A percentile compares a stretch with the other conserved stretches of the same genome.
These are phyloP conservation scores for Passiflora organensis DNA, from an alignment of 345 rosid genomes.

Conservation along the genomic window DNA sequence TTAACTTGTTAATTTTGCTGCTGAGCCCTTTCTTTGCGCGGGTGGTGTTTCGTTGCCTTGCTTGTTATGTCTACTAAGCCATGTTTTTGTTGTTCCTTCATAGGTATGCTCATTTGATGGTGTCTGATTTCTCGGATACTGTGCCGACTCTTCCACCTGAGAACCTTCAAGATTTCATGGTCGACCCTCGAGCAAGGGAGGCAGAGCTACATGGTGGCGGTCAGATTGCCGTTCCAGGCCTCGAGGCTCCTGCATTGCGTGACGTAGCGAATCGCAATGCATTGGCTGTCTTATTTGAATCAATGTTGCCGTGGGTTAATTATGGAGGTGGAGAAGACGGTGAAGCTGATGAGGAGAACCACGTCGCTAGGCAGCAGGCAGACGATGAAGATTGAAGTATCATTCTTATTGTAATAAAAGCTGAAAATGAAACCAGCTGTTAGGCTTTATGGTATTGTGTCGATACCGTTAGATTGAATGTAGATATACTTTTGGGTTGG, in stretches of 20 bases:
- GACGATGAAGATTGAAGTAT: slow-evolving; percentile 20
- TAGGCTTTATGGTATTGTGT: not conserved
- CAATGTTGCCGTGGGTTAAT: slow-evolving; percentile 74
- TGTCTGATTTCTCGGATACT: slow-evolving; percentile 71
- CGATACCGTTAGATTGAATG: not conserved
- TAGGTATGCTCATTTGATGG: slow-evolving; percentile 47
- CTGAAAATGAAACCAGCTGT: not conserved
- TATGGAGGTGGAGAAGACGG: slow-evolving; percentile 41
- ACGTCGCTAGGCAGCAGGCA: slow-evolving; percentile 33
- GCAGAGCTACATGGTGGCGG: slow-evolving; percentile 32
- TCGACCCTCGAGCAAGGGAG: slow-evolving; percentile 50
- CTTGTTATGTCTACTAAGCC: not conserved
- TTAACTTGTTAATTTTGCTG: not conserved
- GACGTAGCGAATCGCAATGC: slow-evolving; percentile 54
- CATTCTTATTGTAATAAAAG: not conserved
- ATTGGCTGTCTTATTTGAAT: slow-evolving; percentile 60
- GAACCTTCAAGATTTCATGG: slow-evolving; percentile 70
- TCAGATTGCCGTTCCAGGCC: slow-evolving; percentile 31
- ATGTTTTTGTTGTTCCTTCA: not conserved
- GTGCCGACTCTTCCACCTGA: slow-evolving; percentile 74
- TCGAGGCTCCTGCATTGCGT: slow-evolving; percentile 32
- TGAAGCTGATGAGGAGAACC: slow-evolving; percentile 32
- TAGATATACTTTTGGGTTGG: not conserved
- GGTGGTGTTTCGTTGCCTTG: not conserved
- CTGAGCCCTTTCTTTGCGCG: no score